Evolutionary conservation across 441 rosid genomes (phyloP), one percentile per base, ranked within the genome.

Genomic region (Eruca vesicaria): DNA sequence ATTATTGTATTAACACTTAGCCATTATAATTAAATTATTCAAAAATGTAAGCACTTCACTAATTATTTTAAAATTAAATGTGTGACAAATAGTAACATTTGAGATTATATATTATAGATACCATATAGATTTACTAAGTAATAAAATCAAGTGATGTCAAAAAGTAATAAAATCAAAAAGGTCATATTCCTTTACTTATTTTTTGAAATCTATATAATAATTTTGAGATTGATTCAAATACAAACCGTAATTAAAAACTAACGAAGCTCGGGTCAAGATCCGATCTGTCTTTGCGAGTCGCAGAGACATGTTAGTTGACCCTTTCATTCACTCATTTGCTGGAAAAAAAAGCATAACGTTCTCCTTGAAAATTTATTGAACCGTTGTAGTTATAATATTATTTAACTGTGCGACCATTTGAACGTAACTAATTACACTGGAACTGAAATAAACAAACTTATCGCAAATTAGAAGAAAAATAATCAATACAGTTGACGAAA

Each of bases 291-390:
- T 57, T 65, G 50, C 23, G 62, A 63, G 76, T 69, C 56, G 82
- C 53, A 53, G 58, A 79, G 78, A 77, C 82, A 71, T 79, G 82
- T 53, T 58, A 63, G 82, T 69, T 77, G 83, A 82, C 85, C 81
- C 69, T 77, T 81, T 52, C 55, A 18, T 69, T 66, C 73, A 59
- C 73, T 66, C 35, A 18, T 50, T 77, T 62, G 73, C 69, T 78
- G 26, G 15, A 53, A 60, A 77, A 60, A 77, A 35, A 20, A 15
- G 4, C 29, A 60, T 18, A 26, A 16, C 2, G 8, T 41, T 73
- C 36, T 15, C 53, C 53, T 41, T 63, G 66, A 28, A 63, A 55
- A 55, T 48, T 14, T 59, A 50, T 52, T 4, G 63, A 72, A 33
- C 36, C 8, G 21, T 43, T 71, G 61, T 50, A 23, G 2, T 19